Evolutionary conservation across 2,329 filamentous ascomycete genomes (phyloP), one percentile per base, ranked within the genome.

Genomic region (Phialophora chinensis): DNA sequence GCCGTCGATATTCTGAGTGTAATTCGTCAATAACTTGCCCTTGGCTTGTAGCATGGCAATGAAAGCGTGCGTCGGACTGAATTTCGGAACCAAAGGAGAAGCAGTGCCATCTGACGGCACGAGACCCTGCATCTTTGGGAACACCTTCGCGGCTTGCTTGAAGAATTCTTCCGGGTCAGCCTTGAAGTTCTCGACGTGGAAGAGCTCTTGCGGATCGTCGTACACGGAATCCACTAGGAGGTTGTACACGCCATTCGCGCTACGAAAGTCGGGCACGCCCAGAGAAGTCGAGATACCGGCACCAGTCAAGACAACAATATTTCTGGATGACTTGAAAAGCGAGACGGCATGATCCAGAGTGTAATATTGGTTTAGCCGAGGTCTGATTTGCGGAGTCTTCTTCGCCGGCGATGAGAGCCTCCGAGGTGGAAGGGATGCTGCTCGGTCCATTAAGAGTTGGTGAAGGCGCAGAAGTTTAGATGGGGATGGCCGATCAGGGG

Each of bases 1-100:
- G 73, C 97, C 97, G 82, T 99, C 95, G 75, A 99, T 98, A 78
- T 99, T 99, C 77, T 99, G 95, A 0, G 95, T 96, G 81, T 97
- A 99, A 80, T 98, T 97, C 50, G 93, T 98, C 66, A 97, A 86
- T 6, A 99, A 86, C 78, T 97, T 97, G 71, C 87, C 88, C 77
- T 93, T 91, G 72, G 94, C 86, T 78, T 99, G 91, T 42, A 99
- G 86, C 73, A 97, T 85, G 38, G 89, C 88, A 75, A 99, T 96
- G 81, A 99, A 99, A 61, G 90, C 89, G 82, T 99, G 95, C 0
- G 95, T 98, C 0, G 94, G 93, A 0, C 94, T 93, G 82, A 88
- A 96, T 73, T 88, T 88, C 71, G 91, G 88, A 14, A 71, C 65
- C 4, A 63, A 17, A n/a, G 58, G 54, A 33, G 44, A 47, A 31